Evolutionary conservation across 495 filamentous ascomycete genomes (phyloP), one percentile per base, ranked within the genome.

Genomic region (Bombardia bombarda): DNA sequence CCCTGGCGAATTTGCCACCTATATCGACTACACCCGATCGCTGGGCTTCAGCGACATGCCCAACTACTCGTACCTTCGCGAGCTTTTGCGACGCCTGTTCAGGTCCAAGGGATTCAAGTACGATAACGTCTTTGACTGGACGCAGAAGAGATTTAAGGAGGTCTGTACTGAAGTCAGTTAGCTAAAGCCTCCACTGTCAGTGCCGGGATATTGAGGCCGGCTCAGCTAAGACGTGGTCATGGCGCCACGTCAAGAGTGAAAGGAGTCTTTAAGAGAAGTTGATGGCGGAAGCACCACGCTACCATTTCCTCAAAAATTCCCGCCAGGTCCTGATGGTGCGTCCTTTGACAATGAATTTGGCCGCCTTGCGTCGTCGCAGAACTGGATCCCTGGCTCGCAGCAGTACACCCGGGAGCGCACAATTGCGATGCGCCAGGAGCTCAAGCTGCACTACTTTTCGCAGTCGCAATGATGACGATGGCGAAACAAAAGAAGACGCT

Each of bases 311-410:
- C n/a, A n/a, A n/a, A n/a, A n/a, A n/a, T n/a, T n/a, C n/a, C n/a
- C n/a, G n/a, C n/a, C n/a, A n/a, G n/a, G n/a, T n/a, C n/a, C n/a
- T n/a, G 46, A 52, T 16, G 45, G 36, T 31, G 51, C 58, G 7
- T 39, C 45, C 2, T 66, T 66, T 28, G 61, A 64, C 7, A 45
- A 60, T 20, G 63, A 66, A 34, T 66, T 66, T 9, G 39, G 31
- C 14, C 58, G 63, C 22, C 57, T 61, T 42, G 58, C 58, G 4
- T 66, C 57, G 4, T 66, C 63, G 7, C 61, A 64, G 31, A 40
- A 58, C n/a, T 52, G 61, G 42, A 33, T 39, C 0, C 53, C 61
- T 3, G 56, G 63, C 19, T 57, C 55, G 1, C 47, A 53, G n/a
- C 35, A 38, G 35, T 38, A 54, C 31, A 47, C 43, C 10, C 40